Conservation (phyloP, 306 rosid genomes). For the Sindora glabra region DNA sequence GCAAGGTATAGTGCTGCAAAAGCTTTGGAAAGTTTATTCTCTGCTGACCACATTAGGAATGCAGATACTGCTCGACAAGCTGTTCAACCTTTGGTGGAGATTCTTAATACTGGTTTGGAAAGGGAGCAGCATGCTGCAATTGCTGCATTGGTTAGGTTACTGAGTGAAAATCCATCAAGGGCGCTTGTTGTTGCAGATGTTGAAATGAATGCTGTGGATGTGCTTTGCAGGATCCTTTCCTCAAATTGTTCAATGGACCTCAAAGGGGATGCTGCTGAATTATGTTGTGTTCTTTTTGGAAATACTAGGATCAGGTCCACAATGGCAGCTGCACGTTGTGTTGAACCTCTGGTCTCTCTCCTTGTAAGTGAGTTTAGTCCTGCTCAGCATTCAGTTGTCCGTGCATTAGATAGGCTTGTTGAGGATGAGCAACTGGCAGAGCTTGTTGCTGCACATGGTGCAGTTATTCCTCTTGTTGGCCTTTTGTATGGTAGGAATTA, state of each 20-base stretch:
- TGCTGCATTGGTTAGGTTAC: slow-evolving; percentile 85
- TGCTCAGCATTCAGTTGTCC: slow-evolving; percentile 85
- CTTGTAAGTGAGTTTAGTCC: slow-evolving; percentile 78
- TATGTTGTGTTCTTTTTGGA: slow-evolving; percentile 91
- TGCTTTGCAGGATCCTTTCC: slow-evolving; percentile 92
- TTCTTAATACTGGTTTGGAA: slow-evolving; percentile 90
- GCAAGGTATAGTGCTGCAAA: slow-evolving; percentile 94
- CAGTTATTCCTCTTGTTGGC: slow-evolving; percentile 89
- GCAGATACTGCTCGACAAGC: slow-evolving; percentile 94
- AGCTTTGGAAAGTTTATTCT: slow-evolving; percentile 95
- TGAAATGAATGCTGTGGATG: slow-evolving; percentile 99
- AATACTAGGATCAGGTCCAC: slow-evolving; percentile 96
- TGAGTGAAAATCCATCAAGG: slow-evolving; percentile 94
- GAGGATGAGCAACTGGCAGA: slow-evolving; percentile 98
- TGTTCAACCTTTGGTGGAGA: slow-evolving; percentile 96
- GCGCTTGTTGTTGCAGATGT: slow-evolving; percentile 97
- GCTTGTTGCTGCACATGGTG: slow-evolving; percentile 88
- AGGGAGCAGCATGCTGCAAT: slow-evolving; percentile 97
- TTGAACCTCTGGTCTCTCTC: slow-evolving; percentile 94
- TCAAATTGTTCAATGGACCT: slow-evolving; percentile 82
- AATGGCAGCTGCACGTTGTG: slow-evolving; percentile 83
- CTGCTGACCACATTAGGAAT: slow-evolving; percentile 93
- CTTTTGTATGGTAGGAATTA: slow-evolving; percentile 80
- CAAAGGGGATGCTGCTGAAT: slow-evolving; percentile 95
- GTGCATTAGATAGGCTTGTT: slow-evolving; percentile 92